Base-by-base conservation (phyloP, 805 yeast genomes). In the Jamesozyma jinghongensis region DNA sequence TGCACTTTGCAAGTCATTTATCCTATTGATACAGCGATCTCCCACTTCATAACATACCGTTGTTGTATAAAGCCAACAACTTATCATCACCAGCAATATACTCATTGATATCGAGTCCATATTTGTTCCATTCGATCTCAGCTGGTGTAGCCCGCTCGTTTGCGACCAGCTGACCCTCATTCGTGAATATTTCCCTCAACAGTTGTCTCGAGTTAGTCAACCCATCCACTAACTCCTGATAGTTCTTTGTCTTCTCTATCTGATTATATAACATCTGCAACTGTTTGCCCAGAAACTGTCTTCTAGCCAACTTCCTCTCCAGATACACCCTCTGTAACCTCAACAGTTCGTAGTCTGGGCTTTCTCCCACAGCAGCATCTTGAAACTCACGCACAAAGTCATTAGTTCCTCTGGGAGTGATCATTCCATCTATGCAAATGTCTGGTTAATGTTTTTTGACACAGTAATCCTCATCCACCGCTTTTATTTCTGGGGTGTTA, bases 201-300 rank as follows among this genome's bases (percentile, higher is more conserved):
- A 58, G 38, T 17, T 44, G 32, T 27, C 48, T 48, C 41, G 50
- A 51, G 29, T 52, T 51, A 47, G 49, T 44, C 38, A 59, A 41
- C 20, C 53, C 47, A 41, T 56, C 58, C 8, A 51, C 49, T 28
- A 59, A 50, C 45, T 58, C 64, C 40, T 58, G 59, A 39, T 56
- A 52, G 42, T 57, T 57, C 28, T 52, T 48, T 7, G 59, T 54
- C 39, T 52, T 50, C 37, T 53, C 56, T n/a, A 59, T 37, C 33
- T 55, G 52, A 29, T 45, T 38, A 38, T 56, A 57, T 25, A 59
- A 48, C 39, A 47, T 41, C 36, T 47, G 51, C 37, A 58, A 40
- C 41, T 54, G 49, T 39, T 51, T 53, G 8, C 42, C 31, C 22
- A 57, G 43, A 36, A 51, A 45, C 36, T 48, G 45, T 27, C 49